A percentile compares a stretch with the other conserved stretches of the same genome.
These are phyloP conservation scores for Daldinia eschscholtzii DNA, from an alignment of 2,329 filamentous ascomycete genomes.

Conservation along the genomic window DNA sequence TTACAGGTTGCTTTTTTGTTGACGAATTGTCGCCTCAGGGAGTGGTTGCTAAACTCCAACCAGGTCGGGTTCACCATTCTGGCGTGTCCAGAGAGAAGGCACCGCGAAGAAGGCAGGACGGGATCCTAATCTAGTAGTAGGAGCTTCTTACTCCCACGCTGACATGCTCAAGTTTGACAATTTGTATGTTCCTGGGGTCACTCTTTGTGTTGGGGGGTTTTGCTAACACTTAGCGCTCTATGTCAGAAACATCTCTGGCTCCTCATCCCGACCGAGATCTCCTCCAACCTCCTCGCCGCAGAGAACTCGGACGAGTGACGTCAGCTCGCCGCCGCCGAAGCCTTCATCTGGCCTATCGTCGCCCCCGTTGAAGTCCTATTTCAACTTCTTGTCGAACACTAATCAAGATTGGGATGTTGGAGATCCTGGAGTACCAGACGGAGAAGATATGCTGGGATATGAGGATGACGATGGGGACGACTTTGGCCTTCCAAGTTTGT, in stretches of 20 bases:
- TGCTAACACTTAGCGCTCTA: conserved; percentile 35
- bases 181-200: conserved; percentile 64
- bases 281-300: conserved; percentile 73
- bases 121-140: conserved; percentile 82
- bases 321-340: conserved; percentile 67
- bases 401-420: conserved; percentile 86
- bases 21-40: not conserved
- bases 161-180: conserved; percentile 91
- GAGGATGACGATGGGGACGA: conserved; percentile 94
- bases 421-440: conserved; percentile 67
- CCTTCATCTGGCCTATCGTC: conserved; percentile 67
- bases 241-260: conserved; percentile 69
- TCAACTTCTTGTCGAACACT: conserved; percentile 83
- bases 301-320: conserved; percentile 66
- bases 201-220: conserved; percentile 7
- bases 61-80: conserved; percentile 91
- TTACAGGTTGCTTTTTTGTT: conserved; percentile 44
- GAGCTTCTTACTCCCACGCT: conserved; percentile 95
- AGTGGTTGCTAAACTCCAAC: conserved; percentile 31
- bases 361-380: conserved; percentile 79
- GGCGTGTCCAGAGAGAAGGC: conserved; percentile 72
- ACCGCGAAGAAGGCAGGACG: conserved; percentile 67
- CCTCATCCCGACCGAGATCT: conserved; percentile 77
- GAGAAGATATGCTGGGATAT: conserved; percentile 81
- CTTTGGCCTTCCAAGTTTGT: conserved; percentile 92